Evolutionary conservation across 306 rosid genomes (phyloP).

Genomic region (Casuarina cunninghamiana): DNA sequence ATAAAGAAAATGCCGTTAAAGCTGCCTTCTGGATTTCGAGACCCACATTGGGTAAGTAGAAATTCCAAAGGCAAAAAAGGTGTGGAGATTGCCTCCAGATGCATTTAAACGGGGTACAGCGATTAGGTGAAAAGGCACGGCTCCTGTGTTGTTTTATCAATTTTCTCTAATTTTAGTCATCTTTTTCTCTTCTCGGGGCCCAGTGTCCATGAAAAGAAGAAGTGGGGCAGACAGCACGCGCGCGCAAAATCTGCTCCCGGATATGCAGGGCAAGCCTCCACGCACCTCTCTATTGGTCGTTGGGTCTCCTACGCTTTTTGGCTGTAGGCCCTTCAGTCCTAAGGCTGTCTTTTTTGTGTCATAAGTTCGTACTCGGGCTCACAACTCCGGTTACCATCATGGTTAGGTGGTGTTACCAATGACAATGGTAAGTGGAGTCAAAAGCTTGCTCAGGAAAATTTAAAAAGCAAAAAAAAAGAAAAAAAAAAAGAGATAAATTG

Average conservation of each 20-base stretch:
- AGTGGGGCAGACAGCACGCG: neutral
- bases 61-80: no score
- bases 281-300: neutral
- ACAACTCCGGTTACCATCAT: neutral
- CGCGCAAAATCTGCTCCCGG: neutral
- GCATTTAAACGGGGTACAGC: neutral
- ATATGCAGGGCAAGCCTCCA: neutral
- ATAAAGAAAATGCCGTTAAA: no score
- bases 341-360: no score
- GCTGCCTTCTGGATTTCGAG: no score
- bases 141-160: neutral
- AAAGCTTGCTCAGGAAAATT: neutral
- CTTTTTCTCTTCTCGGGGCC: conserved; percentile 32
- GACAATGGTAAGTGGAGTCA: neutral
- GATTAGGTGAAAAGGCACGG: neutral
- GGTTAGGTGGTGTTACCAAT: neutral
- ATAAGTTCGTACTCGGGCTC: no score
- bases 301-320: neutral
- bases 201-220: conserved; percentile 22
- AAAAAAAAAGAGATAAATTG: no score
- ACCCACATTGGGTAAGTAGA: no score
- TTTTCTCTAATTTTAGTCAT: neutral
- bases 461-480: no score
- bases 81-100: no score
- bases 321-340: neutral